Evolutionary conservation across 768 basidiomycete genomes (phyloP).

Genomic region (Tubosaeta sp.): DNA sequence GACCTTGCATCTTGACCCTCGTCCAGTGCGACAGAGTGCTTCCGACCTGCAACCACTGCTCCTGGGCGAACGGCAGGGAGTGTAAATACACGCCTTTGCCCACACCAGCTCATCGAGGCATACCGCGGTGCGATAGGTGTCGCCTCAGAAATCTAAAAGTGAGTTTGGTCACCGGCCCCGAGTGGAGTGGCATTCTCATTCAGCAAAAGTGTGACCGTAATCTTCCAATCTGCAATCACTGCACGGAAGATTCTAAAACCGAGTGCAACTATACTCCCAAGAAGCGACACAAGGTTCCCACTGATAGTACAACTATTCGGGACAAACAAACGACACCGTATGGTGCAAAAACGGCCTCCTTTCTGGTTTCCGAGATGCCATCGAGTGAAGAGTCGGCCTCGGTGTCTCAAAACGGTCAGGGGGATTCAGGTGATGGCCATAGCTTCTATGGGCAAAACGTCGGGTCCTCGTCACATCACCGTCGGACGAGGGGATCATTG

Average conservation of each 20-base stretch:
- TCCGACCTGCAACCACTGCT: constrained; percentile 69
- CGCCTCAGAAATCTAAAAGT: constrained; percentile 66
- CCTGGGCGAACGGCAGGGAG: constrained; percentile 57
- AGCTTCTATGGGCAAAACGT: constrained; percentile 49
- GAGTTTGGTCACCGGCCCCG: constrained; percentile 13
- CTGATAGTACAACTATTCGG: constrained; percentile 35
- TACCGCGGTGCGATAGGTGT: constrained; percentile 70
- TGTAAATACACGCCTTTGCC: constrained; percentile 73
- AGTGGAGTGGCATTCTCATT: not conserved
- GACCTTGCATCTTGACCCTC: constrained; percentile 11
- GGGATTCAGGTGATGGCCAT: constrained; percentile 31
- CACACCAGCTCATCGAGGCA: constrained; percentile 71
- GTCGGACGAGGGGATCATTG: constrained; percentile 23
- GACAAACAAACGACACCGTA: constrained; percentile 39
- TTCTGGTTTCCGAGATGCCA: constrained; percentile 40
- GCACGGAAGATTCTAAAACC: constrained; percentile 45
- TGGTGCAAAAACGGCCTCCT: constrained; percentile 45
- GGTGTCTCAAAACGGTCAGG: constrained; percentile 12
- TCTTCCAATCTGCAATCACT: constrained; percentile 68
- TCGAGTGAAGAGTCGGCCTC: constrained; percentile 30
- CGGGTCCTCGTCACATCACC: constrained; percentile 32
- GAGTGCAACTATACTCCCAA: constrained; percentile 74
- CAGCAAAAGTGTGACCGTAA: constrained; percentile 57
- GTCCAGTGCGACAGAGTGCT: constrained; percentile 65
- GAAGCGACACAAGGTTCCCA: constrained; percentile 54